Evolutionary conservation across 805 yeast genomes (phyloP).

Genomic region (Zygosaccharomyces bailii): DNA sequence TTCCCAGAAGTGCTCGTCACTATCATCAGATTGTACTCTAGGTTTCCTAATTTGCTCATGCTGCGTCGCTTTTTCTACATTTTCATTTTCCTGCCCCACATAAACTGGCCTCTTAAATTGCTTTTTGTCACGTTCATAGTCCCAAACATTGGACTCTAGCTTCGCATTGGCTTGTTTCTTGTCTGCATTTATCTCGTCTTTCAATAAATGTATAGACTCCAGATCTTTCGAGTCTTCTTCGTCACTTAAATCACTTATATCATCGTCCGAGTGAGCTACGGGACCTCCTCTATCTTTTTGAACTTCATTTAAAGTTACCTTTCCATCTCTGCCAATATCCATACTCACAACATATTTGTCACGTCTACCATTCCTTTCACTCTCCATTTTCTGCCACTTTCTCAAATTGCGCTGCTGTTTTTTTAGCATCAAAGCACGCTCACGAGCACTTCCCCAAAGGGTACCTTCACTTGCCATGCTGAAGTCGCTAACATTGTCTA

Average conservation of each 20-base stretch:
- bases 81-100: slow-evolving; percentile 15
- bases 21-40: slow-evolving; percentile 27
- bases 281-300: slow-evolving; percentile 24
- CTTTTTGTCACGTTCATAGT: slow-evolving; percentile 49
- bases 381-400: slow-evolving; percentile 56
- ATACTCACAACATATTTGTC: slow-evolving; percentile 66
- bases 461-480: slow-evolving; percentile 51
- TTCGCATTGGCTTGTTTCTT: slow-evolving; percentile 19
- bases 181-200: slow-evolving; percentile 21
- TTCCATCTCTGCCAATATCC: slow-evolving; percentile 71
- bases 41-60: slow-evolving; percentile 12
- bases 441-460: slow-evolving; percentile 80
- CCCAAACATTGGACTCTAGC: slow-evolving; percentile 50
- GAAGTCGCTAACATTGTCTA: slow-evolving; percentile 87
- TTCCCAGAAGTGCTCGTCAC: slow-evolving; percentile 26
- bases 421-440: slow-evolving; percentile 82
- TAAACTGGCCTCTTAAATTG: slow-evolving; percentile 58
- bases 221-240: slow-evolving; percentile 37
- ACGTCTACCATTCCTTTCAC: slow-evolving; percentile 66
- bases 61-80: background rate
- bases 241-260: slow-evolving; percentile 37
- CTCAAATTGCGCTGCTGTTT: slow-evolving; percentile 75
- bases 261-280: slow-evolving; percentile 32
- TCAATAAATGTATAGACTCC: slow-evolving; percentile 27
- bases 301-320: slow-evolving; percentile 60